Evolutionary conservation across 805 yeast species (phyloP).

Genomic region (Spathaspora boniae): DNA sequence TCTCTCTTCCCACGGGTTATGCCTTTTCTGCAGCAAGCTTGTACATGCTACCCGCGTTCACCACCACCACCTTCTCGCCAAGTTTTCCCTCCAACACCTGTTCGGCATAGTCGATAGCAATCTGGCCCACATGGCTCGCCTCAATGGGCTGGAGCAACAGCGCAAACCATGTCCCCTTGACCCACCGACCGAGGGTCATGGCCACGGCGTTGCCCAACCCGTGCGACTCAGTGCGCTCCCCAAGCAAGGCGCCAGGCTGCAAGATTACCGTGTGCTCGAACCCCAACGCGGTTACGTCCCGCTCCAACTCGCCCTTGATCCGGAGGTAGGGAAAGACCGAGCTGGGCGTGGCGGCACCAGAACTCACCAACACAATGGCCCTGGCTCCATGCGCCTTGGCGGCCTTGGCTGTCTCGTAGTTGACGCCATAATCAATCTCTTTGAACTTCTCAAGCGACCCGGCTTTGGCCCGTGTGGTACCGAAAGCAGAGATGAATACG

Average conservation of each 20-base stretch:
- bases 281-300: slow-evolving; percentile 55
- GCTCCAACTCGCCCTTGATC: slow-evolving; percentile 76
- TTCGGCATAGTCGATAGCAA: slow-evolving; percentile 43
- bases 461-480: slow-evolving; percentile 70
- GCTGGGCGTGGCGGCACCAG: slow-evolving; percentile 56
- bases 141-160: slow-evolving; percentile 40
- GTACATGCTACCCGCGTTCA: slow-evolving; percentile 18
- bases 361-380: slow-evolving; percentile 65
- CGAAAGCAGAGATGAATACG: slow-evolving; percentile 68
- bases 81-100: slow-evolving; percentile 13
- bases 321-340: slow-evolving; percentile 61
- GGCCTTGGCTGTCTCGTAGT: slow-evolving; percentile 62
- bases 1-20: too few species aligned
- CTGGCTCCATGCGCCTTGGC: slow-evolving; percentile 69
- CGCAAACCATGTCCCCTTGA: slow-evolving; percentile 14
- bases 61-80: slow-evolving; percentile 20
- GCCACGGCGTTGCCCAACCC: slow-evolving; percentile 33
- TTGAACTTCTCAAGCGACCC: slow-evolving; percentile 71
- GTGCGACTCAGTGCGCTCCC: slow-evolving; percentile 48
- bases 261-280: slow-evolving; percentile 74
- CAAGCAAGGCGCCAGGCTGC: slow-evolving; percentile 73
- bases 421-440: slow-evolving; percentile 72
- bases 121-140: slow-evolving; percentile 64
- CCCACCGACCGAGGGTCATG: slow-evolving; percentile 25
- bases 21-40: slow-evolving; percentile 16